Conservation (phyloP, 495 filamentous ascomycete genomes). For the Daldinia concentrica region DNA sequence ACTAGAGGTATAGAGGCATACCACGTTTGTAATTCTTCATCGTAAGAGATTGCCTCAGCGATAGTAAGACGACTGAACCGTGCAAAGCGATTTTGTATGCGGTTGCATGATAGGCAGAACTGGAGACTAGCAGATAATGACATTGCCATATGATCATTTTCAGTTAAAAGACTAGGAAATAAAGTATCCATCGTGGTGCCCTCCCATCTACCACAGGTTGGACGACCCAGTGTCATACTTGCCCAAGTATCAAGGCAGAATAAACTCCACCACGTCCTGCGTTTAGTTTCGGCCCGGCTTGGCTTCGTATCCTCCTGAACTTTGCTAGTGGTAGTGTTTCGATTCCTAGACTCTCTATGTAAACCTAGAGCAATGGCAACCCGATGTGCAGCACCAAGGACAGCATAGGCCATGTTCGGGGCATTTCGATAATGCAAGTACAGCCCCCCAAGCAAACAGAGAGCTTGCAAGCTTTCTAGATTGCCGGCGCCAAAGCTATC, state of each 20-base stretch:
- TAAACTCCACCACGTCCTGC: conserved; percentile 45
- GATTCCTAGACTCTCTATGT: conserved; percentile 38
- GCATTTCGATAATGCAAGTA: conserved; percentile 44
- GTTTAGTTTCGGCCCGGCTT: conserved; percentile 32
- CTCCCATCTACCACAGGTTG: conserved; percentile 38
- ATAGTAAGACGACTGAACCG: conserved; percentile 35
- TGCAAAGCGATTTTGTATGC: conserved; percentile 41
- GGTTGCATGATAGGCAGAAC: conserved; percentile 41
- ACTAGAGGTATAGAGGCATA: conserved; percentile 33
- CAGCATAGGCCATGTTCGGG: conserved; percentile 45
- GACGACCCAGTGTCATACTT: conserved; percentile 42
- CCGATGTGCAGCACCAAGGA: conserved; percentile 42
- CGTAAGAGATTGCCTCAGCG: conserved; percentile 31
- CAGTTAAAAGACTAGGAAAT: conserved; percentile 33
- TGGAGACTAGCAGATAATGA: conserved; percentile 32
- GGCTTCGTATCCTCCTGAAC: conserved; percentile 8
- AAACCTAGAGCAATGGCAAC: conserved; percentile 43
- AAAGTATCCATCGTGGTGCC: conserved; percentile 33
- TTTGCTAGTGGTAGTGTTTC: conserved; percentile 4
- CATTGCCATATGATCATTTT: conserved; percentile 37
- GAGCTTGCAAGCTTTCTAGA: conserved; percentile 41
- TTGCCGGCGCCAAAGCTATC: conserved; percentile 44
- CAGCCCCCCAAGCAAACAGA: conserved; percentile 41
- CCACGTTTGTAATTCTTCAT: conserved; percentile 40
- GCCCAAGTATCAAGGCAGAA: conserved; percentile 46